Base-by-base conservation (phyloP, 2,329 filamentous ascomycete genomes). In the Drechslerella coelobrocha region DNA sequence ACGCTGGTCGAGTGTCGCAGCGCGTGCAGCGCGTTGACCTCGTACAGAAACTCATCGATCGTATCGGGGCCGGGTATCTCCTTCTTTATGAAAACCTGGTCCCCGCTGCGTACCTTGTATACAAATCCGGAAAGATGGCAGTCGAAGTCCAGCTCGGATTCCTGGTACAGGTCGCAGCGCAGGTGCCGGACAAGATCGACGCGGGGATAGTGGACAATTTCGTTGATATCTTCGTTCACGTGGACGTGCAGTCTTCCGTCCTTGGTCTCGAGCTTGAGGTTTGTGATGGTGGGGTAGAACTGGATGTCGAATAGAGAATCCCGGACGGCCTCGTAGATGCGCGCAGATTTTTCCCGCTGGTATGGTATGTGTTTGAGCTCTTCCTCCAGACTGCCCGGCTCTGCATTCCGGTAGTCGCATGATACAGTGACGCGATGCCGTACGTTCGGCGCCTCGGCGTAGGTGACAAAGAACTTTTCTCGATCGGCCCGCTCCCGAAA, bases 391-490 rank as follows among this genome's bases (percentile, higher is more conserved):
- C 93, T 97, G 73, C 89, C 88, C 0, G 86, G 84, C 0, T 89
- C 87, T 2, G 91, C 89, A 76, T 89, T 82, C 68, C 92, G 88
- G 79, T 97, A 99, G 80, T 99, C 94, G 75, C 95, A 86, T 0
- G 94, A 97, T 27, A 99, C 87, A 1, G 94, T 97, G 54, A 99
- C 89, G 53, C 93, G 85, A 61, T 91, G 86, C 90, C 92, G 96
- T 72, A 86, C 82, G 72, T 86, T 89, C 2, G 90, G 87, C 51
- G 85, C 84, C 78, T 96, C 89, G 51, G 92, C 90, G 78, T 90
- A 99, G 0, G 94, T 97, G 73, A 99, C 88, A 78, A 97, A 99
- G 81, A 97, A 97, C 79, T 99, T 99, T 79, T 99, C 94, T 45
- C 93, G 86, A 75, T 90, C 90, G 10, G 92, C 95, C 76, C 89